Base-by-base conservation (phyloP, 331 rosid genomes). In the Stylosanthes scabra region DNA sequence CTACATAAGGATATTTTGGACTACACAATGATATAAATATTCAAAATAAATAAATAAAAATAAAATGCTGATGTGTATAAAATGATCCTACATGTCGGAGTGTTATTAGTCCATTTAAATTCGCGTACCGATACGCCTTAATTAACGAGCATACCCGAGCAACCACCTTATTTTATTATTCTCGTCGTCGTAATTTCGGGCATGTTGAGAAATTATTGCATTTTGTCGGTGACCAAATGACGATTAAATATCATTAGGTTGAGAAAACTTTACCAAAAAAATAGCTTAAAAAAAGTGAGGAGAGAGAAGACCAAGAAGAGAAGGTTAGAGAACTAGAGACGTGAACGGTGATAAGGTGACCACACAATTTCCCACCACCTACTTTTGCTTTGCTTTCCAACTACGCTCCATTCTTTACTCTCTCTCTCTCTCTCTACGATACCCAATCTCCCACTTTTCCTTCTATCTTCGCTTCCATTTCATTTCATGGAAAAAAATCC, bases 321-420 rank as follows among this genome's bases (percentile, higher is more conserved):
- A 41, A 51, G 42, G 37, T 11, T 10, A 60, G 76, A 3, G 37
- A 31, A 31, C 8, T 7, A 60, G 76, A 3, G 37, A 31, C 3
- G 45, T 41, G 66, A 70, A 27, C 55, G 39, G 63, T 29, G 13
- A 66, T 31, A 77, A 74, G 77, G 52, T 52, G 78, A 27, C 64
- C 39, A 68, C 54, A 70, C 82, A 71, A 63, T 56, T 66, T 65
- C 68, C 66, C 70, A 67, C 59, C 80, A 72, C 74, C 81, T 66
- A 54, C 88, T 76, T 80, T 76, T 77, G 81, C 86, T 87, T 85
- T 59, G 71, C 84, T 89, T 83, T 73, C 51, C 87, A 80, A 70
- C 80, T 60, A 84, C 84, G 78, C 69, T 71, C 85, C 72, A 7
- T 68, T 29, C 27, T 67, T 64, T 64, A 1, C 61, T 57, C 74